Base-by-base conservation (phyloP, 2,329 filamentous ascomycete species). In the Coleophoma cylindrospora region DNA sequence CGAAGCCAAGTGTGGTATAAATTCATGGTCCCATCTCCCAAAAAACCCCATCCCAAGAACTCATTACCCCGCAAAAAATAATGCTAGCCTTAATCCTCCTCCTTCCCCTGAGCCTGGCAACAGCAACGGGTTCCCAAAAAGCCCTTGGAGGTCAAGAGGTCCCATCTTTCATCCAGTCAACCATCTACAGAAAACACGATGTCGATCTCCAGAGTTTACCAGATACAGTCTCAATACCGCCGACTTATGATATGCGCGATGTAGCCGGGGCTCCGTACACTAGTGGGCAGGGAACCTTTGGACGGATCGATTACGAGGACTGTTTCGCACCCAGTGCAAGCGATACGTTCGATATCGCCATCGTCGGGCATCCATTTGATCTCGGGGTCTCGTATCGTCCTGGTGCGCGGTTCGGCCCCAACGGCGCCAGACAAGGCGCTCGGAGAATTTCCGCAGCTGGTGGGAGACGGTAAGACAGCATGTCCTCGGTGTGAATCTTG, bases 321-420 rank as follows among this genome's bases (percentile, higher is more conserved):
- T 64, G 61, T 45, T 61, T 60, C 17, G 48, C 57, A 12, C 4
- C 45, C 10, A 52, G 52, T 27, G 60, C 48, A 27, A 58, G 51
- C 43, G 53, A 50, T 8, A 56, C 58, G n/a, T 64, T 64, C 48
- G 62, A 64, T 46, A 62, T 64, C 47, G 62, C 57, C 1, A 61
- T 64, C 21, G 57, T 64, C 12, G 62, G 62, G 4, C 60, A 62
- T 50, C 61, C 62, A 4, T 64, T 64, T 48, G 62, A 64, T 51
- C 50, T 63, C 1, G 61, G 61, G 4, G 61, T 63, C 2, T 53
- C 59, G 1, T 64, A 64, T 55, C 49, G 62, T 40, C 60, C 62
- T 10, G 62, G 62, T 11, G 58, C 60, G 15, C 55, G 62, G 47
- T 64, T 64, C 50, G 62, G 62, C 9, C 62, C 62, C 2, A 61